Evolutionary conservation across 1,284 basidiomycete genomes (phyloP), one percentile per base, ranked within the genome.

Genomic region (Ustilago vetiveriae): DNA sequence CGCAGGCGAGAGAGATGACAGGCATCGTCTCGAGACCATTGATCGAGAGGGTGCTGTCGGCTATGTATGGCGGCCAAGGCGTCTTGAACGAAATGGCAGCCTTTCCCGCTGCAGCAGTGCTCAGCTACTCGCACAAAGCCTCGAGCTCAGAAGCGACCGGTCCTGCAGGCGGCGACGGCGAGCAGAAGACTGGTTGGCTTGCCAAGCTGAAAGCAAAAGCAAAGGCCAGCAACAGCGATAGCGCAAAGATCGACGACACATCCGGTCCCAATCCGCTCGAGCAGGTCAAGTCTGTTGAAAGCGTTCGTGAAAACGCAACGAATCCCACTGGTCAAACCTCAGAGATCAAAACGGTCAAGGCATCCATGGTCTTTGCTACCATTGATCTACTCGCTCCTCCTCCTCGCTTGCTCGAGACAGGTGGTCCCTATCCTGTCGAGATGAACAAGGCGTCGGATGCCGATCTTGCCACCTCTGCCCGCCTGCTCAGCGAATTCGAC

Each of bases 371-470:
- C 3, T 71, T 52, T 48, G 62, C 57, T 1, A 71, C 63, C n/a
- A 37, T 71, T 36, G 68, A 71, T 23, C 39, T 65, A 26, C 63
- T 71, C 14, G 53, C 63, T 1, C 68, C 68, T 21, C 68, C 63
- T 1, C 43, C 57, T 3, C 53, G 68, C 6, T 43, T 71, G 22
- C 26, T 63, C 13, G 63, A 71, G 26, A 52, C 60, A 0, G 45
- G 53, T 7, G 67, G 67, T 1, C 68, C 63, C 0, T 71, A 66
- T n/a, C 68, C 68, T 3, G 26, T 51, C 26, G 68, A 71, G 43
- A 63, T 66, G 63, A 71, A 71, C 57, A 64, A 63, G 17, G 53
- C 51, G 0, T 47, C 52, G 0, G 50, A 56, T 19, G 50, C 57
- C 21, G 68, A 66, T 14, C 24, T 65, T 0, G 36, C 40, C n/a